Conservation (phyloP, 495 filamentous ascomycete species). For the Gamarada debralockiae region DNA sequence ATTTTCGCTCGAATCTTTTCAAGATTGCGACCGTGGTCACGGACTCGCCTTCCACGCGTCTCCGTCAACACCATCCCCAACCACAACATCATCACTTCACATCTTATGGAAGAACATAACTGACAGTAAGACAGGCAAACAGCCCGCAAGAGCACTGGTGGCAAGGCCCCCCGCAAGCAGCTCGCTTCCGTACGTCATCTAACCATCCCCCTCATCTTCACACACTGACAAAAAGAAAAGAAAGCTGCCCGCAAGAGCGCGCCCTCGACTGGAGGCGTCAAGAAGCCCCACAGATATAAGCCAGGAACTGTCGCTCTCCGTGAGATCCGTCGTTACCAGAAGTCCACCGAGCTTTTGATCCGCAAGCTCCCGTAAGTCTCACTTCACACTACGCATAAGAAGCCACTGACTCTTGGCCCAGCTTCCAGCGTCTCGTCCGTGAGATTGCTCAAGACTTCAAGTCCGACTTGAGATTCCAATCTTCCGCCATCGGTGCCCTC, state of each 20-base stretch:
- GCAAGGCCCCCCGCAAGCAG: slow-evolving; percentile 99
- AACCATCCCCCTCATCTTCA: slow-evolving; percentile 22
- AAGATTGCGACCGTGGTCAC: slow-evolving; percentile 21
- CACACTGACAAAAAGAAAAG: slow-evolving; percentile 46
- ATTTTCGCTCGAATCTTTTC: slow-evolving; percentile 19
- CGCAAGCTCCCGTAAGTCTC: slow-evolving; percentile 99
- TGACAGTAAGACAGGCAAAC: slow-evolving; percentile 24
- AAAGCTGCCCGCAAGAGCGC: slow-evolving; percentile 61
- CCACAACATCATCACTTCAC: background rate
- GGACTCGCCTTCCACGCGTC: no score
- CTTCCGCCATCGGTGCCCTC: slow-evolving; percentile 98
- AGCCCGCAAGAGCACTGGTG: slow-evolving; percentile 87
- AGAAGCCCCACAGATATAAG: slow-evolving; percentile 99
- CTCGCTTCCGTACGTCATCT: slow-evolving; percentile 56
- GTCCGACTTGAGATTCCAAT: slow-evolving; percentile 99
- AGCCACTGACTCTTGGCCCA: no score
- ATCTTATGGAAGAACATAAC: slow-evolving; percentile 27
- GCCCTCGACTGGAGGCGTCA: slow-evolving; percentile 72
- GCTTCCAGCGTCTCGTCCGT: slow-evolving; percentile 99
- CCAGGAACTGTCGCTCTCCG: slow-evolving; percentile 99
- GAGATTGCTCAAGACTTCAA: slow-evolving; percentile 99
- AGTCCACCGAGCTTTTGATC: slow-evolving; percentile 99
- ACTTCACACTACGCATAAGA: no score
- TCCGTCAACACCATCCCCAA: slow-evolving; percentile 8
- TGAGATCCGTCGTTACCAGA: slow-evolving; percentile 99